Evolutionary conservation across 352 stramenopile genomes (phyloP).

Genomic region (Phytophthora macrochlamydospora): DNA sequence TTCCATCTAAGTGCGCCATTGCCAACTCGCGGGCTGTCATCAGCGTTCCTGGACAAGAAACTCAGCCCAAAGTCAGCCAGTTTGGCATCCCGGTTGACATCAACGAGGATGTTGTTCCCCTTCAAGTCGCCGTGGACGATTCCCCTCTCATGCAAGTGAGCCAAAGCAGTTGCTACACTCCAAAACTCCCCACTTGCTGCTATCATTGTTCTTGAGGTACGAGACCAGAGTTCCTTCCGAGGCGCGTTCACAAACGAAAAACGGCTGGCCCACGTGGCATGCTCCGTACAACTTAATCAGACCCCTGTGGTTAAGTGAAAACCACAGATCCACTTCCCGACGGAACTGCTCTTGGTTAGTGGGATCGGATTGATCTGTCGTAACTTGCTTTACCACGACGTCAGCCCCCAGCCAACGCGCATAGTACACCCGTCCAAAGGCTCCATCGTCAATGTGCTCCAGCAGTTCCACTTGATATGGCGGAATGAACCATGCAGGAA

Average conservation of each 20-base stretch:
- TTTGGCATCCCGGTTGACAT: background rate
- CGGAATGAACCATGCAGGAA: background rate
- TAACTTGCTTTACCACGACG: slow-evolving; percentile 10
- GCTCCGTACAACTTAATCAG: slow-evolving; percentile 14
- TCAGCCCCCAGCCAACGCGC: slow-evolving; percentile 6
- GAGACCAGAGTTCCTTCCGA: background rate
- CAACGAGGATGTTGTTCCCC: slow-evolving; percentile 8
- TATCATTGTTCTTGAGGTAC: background rate
- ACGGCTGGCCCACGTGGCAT: slow-evolving; percentile 4
- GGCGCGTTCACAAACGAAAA: slow-evolving; percentile 6
- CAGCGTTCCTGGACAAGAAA: background rate
- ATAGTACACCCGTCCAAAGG: slow-evolving; percentile 1
- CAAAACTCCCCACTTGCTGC: background rate
- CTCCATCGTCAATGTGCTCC: background rate
- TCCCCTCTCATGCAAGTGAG: slow-evolving; percentile 7
- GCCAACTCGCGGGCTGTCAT: background rate
- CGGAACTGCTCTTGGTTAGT: slow-evolving; percentile 1
- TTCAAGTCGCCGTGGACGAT: slow-evolving; percentile 11
- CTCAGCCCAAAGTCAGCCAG: slow-evolving; percentile 9
- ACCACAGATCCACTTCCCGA: slow-evolving; percentile 9
- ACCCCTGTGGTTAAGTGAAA: slow-evolving; percentile 2
- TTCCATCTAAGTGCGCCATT: slow-evolving; percentile 2
- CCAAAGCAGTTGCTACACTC: background rate
- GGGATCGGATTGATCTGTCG: background rate
- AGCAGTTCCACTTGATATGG: slow-evolving; percentile 3